Evolutionary conservation across 2,329 filamentous ascomycete genomes (phyloP), one percentile per base, ranked within the genome.

Genomic region (Nothophaeocryptopus gaeumannii): DNA sequence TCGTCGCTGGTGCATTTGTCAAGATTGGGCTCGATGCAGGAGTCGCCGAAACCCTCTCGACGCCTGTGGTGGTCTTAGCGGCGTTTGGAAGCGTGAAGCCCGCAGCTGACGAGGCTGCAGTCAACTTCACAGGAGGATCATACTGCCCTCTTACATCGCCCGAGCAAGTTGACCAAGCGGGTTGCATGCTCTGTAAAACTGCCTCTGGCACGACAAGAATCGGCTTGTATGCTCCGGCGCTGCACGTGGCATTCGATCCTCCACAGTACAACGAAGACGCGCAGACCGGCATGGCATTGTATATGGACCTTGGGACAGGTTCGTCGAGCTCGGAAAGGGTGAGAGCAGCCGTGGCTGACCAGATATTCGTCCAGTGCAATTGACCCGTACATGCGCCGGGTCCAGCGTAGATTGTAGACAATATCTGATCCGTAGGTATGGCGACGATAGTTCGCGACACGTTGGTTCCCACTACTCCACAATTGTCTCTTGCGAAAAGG

Each of bases 41-140:
- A 13, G 41, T 45, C 26, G 46, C 39, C 10, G 39, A 35, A 26
- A 26, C 20, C 20, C 20, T 26, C 20, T 26, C 20, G 3, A 26
- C 20, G 20, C 4, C 20, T 26, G 20, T 4, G 3, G 20, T 26
- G 3, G 30, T 16, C 3, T n/a, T 26, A 8, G 29, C 36, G 13
- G 36, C 15, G 37, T 31, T 35, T 31, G 46, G 35, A n/a, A 31
- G 39, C 15, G 35, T 40, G 12, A 48, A 48, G 2, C 39, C 51
- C 16, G 14, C 38, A 2, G 41, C 41, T 3, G 30, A 26, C 1
- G 34, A 14, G 5, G 36, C 40, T 8, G 44, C 37, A 7, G 13
- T 14, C 12, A 39, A n/a, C 9, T 15, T 26, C 12, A 39, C 29
- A 12, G 37, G 37, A 26, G 37, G 37, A 15, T 39, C 37, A 12